Evolutionary conservation across 176 grass and related monocot genomes (phyloP).

Genomic region (Avena atlantica): DNA sequence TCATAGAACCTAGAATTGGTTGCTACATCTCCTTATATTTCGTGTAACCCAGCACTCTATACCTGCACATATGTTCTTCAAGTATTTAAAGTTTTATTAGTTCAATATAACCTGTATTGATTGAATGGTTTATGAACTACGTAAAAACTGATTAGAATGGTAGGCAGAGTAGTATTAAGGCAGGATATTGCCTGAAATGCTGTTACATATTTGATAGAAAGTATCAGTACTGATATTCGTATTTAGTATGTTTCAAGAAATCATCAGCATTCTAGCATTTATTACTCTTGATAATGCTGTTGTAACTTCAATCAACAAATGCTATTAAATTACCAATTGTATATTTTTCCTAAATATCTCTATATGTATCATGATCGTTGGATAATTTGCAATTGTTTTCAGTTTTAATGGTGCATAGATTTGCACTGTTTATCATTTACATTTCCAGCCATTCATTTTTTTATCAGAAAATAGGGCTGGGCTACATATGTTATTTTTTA

Average conservation of each 20-base stretch:
- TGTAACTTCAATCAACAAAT: neutral
- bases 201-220: neutral
- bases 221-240: neutral
- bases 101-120: neutral
- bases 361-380: neutral
- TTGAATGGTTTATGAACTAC: neutral
- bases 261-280: constrained; percentile 4
- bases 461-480: neutral
- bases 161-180: neutral
- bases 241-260: neutral
- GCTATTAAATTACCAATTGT: neutral
- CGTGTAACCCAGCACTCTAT: neutral
- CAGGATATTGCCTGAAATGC: neutral
- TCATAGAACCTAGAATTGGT: neutral
- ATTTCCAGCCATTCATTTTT: neutral
- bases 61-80: neutral
- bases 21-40: neutral
- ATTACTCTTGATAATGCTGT: neutral
- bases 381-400: neutral
- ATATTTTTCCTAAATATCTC: constrained; percentile 6
- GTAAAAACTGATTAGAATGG: constrained; percentile 6
- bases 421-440: neutral
- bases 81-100: neutral
- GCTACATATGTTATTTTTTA: neutral
- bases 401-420: neutral